Evolutionary conservation across 345 rosid species (phyloP).

Genomic region (Sapria himalayana): DNA sequence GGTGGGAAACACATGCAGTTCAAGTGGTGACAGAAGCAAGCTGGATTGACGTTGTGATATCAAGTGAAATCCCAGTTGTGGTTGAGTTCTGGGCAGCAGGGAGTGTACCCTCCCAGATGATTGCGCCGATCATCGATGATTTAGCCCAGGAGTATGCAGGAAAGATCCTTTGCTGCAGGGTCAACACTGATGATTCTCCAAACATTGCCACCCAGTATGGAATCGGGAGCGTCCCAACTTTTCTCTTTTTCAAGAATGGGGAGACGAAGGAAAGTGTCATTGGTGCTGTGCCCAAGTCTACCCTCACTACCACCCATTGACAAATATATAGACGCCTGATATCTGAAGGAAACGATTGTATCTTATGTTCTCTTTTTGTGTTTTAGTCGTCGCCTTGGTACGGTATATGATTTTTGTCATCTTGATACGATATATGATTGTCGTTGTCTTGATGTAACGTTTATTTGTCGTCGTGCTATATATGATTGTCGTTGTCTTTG

Average conservation of each 20-base stretch:
- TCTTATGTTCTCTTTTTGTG: too few species aligned
- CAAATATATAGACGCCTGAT: constrained; percentile 28
- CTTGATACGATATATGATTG: too few species aligned
- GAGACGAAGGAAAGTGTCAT: constrained; percentile 59
- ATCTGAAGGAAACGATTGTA: background rate
- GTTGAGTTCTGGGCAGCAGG: constrained; percentile 81
- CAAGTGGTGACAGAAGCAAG: constrained; percentile 29
- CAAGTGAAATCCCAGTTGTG: constrained; percentile 24
- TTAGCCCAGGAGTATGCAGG: constrained; percentile 49
- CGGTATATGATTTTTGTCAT: too few species aligned
- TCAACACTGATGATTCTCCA: constrained; percentile 56
- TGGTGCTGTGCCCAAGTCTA: constrained; percentile 57
- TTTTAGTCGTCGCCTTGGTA: too few species aligned
- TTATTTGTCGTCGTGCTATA: too few species aligned
- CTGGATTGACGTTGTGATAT: constrained; percentile 27
- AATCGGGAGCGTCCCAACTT: constrained; percentile 57
- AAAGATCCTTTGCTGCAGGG: constrained; percentile 34
- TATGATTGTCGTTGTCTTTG: too few species aligned
- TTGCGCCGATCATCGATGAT: constrained; percentile 38
- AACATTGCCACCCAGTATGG: constrained; percentile 36
- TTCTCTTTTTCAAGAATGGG: constrained; percentile 45
- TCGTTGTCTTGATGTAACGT: too few species aligned
- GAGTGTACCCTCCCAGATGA: constrained; percentile 72
- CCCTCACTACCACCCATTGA: constrained; percentile 35
- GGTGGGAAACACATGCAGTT: too few species aligned